phyloP scores from a whole-genome alignment of 176 grass and related monocot genomes.

The Tillandsia leiboldiana region DNA sequence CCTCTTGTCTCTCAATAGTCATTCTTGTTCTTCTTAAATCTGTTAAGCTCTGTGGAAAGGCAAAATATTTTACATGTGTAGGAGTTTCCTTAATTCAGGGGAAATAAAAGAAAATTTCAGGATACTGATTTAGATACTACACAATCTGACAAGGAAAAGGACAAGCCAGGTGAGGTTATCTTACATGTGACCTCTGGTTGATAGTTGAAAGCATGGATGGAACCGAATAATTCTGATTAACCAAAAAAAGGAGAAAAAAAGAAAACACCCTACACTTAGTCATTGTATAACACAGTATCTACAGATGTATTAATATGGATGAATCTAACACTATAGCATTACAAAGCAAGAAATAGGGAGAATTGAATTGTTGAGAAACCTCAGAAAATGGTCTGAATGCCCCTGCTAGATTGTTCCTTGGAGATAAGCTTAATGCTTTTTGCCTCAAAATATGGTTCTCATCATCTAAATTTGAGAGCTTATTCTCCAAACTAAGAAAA shows the following conservation, averaged over 20 bases:
- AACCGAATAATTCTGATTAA: constrained; percentile 41
- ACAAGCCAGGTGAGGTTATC: constrained; percentile 21
- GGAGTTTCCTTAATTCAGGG: constrained; percentile 32
- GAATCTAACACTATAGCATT: background rate
- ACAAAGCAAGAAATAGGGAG: constrained; percentile 7
- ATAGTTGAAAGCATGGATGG: constrained; percentile 22
- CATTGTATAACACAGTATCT: constrained; percentile 8
- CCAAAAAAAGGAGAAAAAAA: constrained; percentile 7
- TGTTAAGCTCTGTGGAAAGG: constrained; percentile 42
- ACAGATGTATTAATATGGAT: constrained; percentile 9
- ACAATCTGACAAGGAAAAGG: constrained; percentile 13
- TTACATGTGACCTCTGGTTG: constrained; percentile 60
- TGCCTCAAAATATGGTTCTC: constrained; percentile 86
- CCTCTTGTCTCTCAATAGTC: constrained; percentile 61
- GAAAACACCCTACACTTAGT: constrained; percentile 17
- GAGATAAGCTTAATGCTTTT: constrained; percentile 69
- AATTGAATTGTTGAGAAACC: constrained; percentile 12
- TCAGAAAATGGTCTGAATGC: constrained; percentile 34
- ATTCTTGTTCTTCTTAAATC: constrained; percentile 61
- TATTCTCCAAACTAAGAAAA: constrained; percentile 66
- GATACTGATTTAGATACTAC: constrained; percentile 12
- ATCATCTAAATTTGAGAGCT: constrained; percentile 76
- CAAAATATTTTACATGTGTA: constrained; percentile 39
- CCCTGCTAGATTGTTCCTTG: constrained; percentile 42
- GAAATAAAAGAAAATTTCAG: constrained; percentile 16